Evolutionary conservation across 805 yeast species (phyloP), one percentile per base, ranked within the genome.

Genomic region (Jamesozyma piceae): DNA sequence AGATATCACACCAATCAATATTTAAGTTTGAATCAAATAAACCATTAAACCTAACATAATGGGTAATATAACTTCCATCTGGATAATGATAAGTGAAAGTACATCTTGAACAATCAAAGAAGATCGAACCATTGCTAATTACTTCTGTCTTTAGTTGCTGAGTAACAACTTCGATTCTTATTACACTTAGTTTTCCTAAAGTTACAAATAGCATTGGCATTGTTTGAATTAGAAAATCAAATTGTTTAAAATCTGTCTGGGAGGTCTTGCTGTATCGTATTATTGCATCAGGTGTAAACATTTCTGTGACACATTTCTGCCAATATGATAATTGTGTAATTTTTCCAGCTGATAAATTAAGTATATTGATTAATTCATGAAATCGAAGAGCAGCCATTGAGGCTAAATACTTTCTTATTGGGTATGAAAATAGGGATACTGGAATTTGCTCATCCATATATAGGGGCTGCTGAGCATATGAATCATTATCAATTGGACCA

Each of bases 1-100:
- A 74, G 48, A 80, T 65, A 53, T 83, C 94, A 35, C 82, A 56
- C 77, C 83, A 81, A 49, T 84, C 92, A 27, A 87, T 74, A 47
- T 76, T 73, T 47, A 84, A 65, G 39, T 72, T 74, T 29, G 80
- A 67, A 54, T 77, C 79, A 64, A 86, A 73, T 8, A 77, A 67
- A 9, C 82, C 74, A 48, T 77, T 77, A 30, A 80, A 60, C 15
- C 74, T 74, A 0, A 92, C 86, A 43, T 69, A 67, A 37, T 80
- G 72, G 5, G 74, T 71, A 9, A 82, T 77, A 49, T 72, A 72
- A 2, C 88, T 78, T 0, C 90, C 94, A 60, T 84, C 95, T 2
- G 66, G 62, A 54, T 77, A 83, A 57, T 73, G 68, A 49, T 71
- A 73, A 15, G 73, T 64, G 36, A 73, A 59, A 1, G 73, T 63